Base-by-base conservation (phyloP, 805 yeast genomes). In the Yamadazyma kitorensis region DNA sequence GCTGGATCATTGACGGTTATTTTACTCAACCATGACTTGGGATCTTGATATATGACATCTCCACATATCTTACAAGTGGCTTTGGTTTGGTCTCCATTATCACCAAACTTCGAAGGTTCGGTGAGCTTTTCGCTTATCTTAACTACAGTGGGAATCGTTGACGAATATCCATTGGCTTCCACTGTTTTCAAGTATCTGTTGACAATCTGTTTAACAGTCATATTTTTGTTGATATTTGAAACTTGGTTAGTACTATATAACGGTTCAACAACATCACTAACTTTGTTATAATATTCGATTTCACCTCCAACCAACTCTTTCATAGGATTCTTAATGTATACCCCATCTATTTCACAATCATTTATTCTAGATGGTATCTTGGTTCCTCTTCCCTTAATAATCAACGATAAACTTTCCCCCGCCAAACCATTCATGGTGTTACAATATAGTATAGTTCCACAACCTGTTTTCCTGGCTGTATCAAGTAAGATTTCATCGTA, bases 61-160 rank as follows among this genome's bases (percentile, higher is more conserved):
- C 71, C 68, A 51, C 96, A 86, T 1, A 86, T 44, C 10, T 57
- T 58, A 55, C 95, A 86, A n/a, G n/a, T n/a, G n/a, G n/a, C n/a
- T 5, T 29, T 33, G 4, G 27, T 10, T 26, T 33, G 30, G 3
- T 14, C 14, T 24, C 24, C 15, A 14, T 24, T 11, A 6, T 27
- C 24, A 5, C 12, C 14, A 5, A 44, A 51, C 1, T 45, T 46
- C 1, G 49, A 40, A 0, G 85, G 86, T 6, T 67, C 67, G 2
- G 70, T 72, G 28, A 89, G 59, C 54, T 91, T 88, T 30, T 80
- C 80, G 4, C 93, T 96, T 0, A 95, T 88, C 45, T 86, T 81
- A 10, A 88, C 88, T 14, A 91, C 97, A 0, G 98, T 89, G 0
- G 96, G 83, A 3, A 89, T 88, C 2, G 91, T 85, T 37, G 91